Evolutionary conservation across 805 yeast genomes (phyloP), one percentile per base, ranked within the genome.

Genomic region (Suhomyces sp.): DNA sequence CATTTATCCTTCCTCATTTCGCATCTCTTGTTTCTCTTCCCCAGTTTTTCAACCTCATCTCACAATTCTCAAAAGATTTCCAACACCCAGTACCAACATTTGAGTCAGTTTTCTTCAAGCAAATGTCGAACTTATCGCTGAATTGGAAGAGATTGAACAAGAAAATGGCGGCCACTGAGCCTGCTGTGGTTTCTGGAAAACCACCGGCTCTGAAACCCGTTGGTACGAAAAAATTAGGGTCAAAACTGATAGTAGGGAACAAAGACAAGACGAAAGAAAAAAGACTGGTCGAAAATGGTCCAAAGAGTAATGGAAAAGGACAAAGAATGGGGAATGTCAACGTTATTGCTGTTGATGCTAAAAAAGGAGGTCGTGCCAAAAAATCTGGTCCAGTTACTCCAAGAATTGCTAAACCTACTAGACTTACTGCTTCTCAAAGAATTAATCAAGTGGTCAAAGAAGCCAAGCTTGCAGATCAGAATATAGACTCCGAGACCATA

Each of bases 121-220:
- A 13, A 23, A 35, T 35, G 39, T 14, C 39, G 39, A 16, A 40
- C 13, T 46, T 48, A 23, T 51, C 56, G 4, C 53, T 46, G 51
- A 52, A 52, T 29, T 52, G 57, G 57, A 47, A 48, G 31, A 35
- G 34, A 12, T 36, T 52, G 16, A 48, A 44, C 26, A 32, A 38
- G 28, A 43, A 38, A 28, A 19, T 38, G 16, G 33, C 21, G 16
- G 32, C 35, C 21, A 25, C 19, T 11, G 27, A 18, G 29, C 35
- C 28, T n/a, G 10, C 3, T 5, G 28, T 10, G 14, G 19, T 17
- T n/a, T 9, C 28, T 20, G 7, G 10, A n/a, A 25, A 25, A 17
- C 15, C 28, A n/a, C 15, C 14, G 13, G 15, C 9, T 3, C n/a
- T 13, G 15, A 10, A 25, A 12, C n/a, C n/a, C n/a, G n/a, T n/a